Conservation (phyloP, 2,329 filamentous ascomycete species). For the Delphinella strobiligena region DNA sequence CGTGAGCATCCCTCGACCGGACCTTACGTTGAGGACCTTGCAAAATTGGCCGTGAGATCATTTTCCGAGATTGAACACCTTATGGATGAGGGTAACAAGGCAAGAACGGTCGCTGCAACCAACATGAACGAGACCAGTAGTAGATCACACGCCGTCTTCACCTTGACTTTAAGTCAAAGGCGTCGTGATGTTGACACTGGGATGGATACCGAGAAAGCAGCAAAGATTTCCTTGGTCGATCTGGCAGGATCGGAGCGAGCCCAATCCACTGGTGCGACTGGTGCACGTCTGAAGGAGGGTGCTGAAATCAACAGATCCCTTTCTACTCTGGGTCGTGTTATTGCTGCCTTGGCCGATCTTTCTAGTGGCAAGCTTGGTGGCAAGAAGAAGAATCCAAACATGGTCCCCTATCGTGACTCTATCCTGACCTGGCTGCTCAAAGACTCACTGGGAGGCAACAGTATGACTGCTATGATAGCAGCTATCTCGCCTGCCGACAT, state of each 20-base stretch:
- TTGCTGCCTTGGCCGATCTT: conserved; percentile 85
- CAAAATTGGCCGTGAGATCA: conserved; percentile 84
- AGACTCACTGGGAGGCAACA: conserved; percentile 94
- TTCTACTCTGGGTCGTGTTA: conserved; percentile 92
- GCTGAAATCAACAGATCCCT: conserved; percentile 97
- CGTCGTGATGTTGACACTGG: conserved; percentile 81
- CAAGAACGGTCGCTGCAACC: conserved; percentile 89
- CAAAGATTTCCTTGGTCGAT: conserved; percentile 96
- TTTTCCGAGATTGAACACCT: conserved; percentile 93
- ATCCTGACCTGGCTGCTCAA: conserved; percentile 94
- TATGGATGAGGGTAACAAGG: conserved; percentile 99
- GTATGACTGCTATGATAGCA: conserved; percentile 99
- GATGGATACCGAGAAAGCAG: conserved; percentile 95
- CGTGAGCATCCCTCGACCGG: conserved; percentile 95
- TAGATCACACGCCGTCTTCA: conserved; percentile 96
- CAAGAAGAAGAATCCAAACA: conserved; percentile 69
- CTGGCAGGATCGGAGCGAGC: conserved; percentile 94
- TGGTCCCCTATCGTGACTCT: conserved; percentile 91
- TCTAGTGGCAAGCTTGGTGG: conserved; percentile 74
- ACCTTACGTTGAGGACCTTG: conserved; percentile 94
- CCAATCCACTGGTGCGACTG: conserved; percentile 91
- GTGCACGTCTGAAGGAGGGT: conserved; percentile 89
- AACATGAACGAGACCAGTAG: conserved; percentile 99
- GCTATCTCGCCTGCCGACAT: conserved; percentile 97
- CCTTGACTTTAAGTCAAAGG: conserved; percentile 89